Evolutionary conservation across 2,329 filamentous ascomycete genomes (phyloP), one percentile per base, ranked within the genome.

Genomic region (Aspergillus pseudoglaucus): DNA sequence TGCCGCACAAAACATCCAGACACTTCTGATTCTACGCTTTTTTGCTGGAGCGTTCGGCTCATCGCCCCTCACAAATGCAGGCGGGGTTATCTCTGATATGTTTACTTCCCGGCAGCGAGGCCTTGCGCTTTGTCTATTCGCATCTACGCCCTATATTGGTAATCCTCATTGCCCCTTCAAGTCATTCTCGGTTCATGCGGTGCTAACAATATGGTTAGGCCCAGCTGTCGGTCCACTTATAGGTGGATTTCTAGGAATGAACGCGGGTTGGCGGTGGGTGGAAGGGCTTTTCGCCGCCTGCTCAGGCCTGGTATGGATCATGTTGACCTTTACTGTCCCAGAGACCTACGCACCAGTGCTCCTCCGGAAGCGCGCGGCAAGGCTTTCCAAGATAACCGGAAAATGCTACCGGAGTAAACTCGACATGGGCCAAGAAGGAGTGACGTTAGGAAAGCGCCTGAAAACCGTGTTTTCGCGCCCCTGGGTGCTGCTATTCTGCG

Each of bases 201-300:
- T 20, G 10, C 37, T 39, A 20, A 39, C 17, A 22, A 5, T 39
- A 20, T 12, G 37, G 17, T 14, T 20, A 39, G 83, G 83, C 1
- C 80, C 83, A 0, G 76, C 63, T 49, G 78, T 67, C 61, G 80
- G 83, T 0, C 84, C 84, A 2, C 79, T 86, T 40, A 75, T 78
- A 7, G 80, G 80, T 47, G 82, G 82, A 4, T 87, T 86, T 60
- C 68, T 85, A 1, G 79, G 80, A 6, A 72, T 81, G 58, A 70
- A 73, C 3, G 75, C 75, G 23, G 82, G 81, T 9, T 85, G 83
- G 84, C 70, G 81, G 54, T 86, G 83, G 83, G 77, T 86, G 17
- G 71, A 78, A 58, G 80, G 79, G 2, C 61, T 84, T 39, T 75
- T 80, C 59, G 74, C 79, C 38, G 78, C 80, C 49, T 83, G 85